Conservation (phyloP, 78 protist genomes). For the Guillardia theta region DNA sequence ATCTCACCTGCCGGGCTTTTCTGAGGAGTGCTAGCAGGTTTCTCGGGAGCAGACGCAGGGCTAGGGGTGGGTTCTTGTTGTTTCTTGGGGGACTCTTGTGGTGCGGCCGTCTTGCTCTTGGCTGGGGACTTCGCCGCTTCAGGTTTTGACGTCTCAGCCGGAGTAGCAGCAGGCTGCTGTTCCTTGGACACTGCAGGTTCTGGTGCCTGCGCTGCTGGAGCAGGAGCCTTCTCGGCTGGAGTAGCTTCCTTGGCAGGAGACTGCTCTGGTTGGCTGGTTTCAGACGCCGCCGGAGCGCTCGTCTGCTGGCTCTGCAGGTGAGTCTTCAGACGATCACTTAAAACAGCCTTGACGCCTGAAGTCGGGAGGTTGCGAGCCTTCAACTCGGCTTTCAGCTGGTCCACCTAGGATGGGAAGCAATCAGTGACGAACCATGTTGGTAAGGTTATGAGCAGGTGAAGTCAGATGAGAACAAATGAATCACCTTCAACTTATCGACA, state of each 20-base stretch:
- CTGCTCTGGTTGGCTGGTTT: not conserved
- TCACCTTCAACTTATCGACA: too few species aligned
- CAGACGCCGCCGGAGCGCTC: not conserved
- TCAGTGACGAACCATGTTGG: too few species aligned
- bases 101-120: not conserved
- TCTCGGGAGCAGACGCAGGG: not conserved
- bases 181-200: not conserved
- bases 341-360: not conserved
- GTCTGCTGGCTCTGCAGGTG: not conserved
- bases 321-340: not conserved
- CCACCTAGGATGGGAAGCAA: not conserved
- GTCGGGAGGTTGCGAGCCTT: not conserved
- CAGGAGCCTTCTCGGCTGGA: not conserved
- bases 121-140: not conserved
- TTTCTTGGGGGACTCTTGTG: not conserved
- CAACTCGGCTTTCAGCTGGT: not conserved
- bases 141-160: too few species aligned
- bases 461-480: too few species aligned
- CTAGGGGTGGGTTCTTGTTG: not conserved
- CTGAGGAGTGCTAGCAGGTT: not conserved
- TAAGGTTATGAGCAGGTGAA: too few species aligned
- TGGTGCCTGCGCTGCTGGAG: not conserved
- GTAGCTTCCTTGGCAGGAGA: not conserved
- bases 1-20: not conserved
- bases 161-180: too few species aligned